Conservation (phyloP, 805 yeast genomes). For the Babjeviella inositovora region DNA sequence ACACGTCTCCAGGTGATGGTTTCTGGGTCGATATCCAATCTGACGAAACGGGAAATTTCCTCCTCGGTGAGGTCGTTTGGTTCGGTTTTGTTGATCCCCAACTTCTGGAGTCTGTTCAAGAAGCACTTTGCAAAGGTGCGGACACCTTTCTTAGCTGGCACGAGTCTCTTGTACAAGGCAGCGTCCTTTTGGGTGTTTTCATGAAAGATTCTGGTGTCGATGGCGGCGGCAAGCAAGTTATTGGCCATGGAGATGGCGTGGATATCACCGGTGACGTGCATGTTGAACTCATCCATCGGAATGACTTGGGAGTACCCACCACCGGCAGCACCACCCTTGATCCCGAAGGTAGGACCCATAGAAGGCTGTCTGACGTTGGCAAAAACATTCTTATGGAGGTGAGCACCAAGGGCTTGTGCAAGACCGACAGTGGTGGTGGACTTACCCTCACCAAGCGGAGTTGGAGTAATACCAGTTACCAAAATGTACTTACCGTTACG, state of each 20-base stretch:
- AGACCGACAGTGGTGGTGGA: slow-evolving; percentile 75
- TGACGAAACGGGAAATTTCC: slow-evolving; percentile 47
- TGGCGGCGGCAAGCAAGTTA: slow-evolving; percentile 71
- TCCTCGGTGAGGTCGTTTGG: slow-evolving; percentile 62
- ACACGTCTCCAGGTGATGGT: slow-evolving; percentile 74
- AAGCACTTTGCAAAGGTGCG: slow-evolving; percentile 55
- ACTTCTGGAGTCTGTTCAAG: slow-evolving; percentile 48
- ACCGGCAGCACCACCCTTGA: slow-evolving; percentile 86
- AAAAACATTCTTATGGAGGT: slow-evolving; percentile 47
- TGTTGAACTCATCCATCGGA: slow-evolving; percentile 80
- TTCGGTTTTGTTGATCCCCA: slow-evolving; percentile 53
- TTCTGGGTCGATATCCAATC: slow-evolving; percentile 65
- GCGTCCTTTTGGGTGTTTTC: slow-evolving; percentile 63
- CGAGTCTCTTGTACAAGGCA: slow-evolving; percentile 58
- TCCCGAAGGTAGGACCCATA: slow-evolving; percentile 83
- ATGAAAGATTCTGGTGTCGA: slow-evolving; percentile 77
- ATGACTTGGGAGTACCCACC: slow-evolving; percentile 81
- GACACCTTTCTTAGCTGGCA: slow-evolving; percentile 58
- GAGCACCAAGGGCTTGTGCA: slow-evolving; percentile 72
- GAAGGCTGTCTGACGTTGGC: slow-evolving; percentile 82
- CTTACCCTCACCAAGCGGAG: slow-evolving; percentile 79
- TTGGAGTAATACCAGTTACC: slow-evolving; percentile 77
- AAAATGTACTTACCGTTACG: slow-evolving; percentile 58
- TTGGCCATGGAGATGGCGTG: slow-evolving; percentile 78
- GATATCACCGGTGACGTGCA: slow-evolving; percentile 78